phyloP scores from a whole-genome alignment of 768 basidiomycete genomes.

The Auricularia sp. region DNA sequence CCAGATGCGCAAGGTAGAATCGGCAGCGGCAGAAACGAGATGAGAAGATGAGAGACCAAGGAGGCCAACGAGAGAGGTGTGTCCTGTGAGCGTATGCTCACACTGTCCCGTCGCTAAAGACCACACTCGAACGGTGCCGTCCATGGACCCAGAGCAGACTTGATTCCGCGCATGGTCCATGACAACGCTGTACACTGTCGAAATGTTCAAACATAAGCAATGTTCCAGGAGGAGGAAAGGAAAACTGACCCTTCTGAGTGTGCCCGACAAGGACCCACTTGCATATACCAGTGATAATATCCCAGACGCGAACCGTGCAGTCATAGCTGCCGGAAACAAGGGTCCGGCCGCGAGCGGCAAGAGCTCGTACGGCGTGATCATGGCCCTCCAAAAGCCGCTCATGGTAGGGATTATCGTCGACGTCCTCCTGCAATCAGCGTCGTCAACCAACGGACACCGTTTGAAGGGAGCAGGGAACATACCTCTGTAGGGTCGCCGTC shows the following conservation, averaged over 20 bases:
- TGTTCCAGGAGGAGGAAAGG: background rate
- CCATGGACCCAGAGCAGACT: conserved; percentile 96
- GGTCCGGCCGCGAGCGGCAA: conserved; percentile 84
- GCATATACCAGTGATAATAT: conserved; percentile 73
- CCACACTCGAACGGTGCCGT: conserved; percentile 95
- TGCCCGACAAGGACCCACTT: conserved; percentile 78
- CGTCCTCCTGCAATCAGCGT: conserved; percentile 42
- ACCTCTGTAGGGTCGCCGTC: background rate
- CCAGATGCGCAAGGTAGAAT: conserved; percentile 92
- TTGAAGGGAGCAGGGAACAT: background rate
- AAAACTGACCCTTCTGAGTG: conserved; percentile 72
- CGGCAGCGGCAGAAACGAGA: conserved; percentile 93
- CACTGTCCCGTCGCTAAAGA: conserved; percentile 74
- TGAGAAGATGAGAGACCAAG: conserved; percentile 81
- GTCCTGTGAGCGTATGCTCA: conserved; percentile 73
- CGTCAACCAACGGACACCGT: background rate
- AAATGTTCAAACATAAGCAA: background rate
- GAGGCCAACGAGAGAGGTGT: conserved; percentile 90
- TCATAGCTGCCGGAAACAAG: conserved; percentile 96
- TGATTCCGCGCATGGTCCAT: conserved; percentile 78
- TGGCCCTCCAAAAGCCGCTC: conserved; percentile 78
- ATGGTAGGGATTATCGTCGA: conserved; percentile 81
- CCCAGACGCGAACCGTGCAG: conserved; percentile 91
- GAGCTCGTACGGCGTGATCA: conserved; percentile 80
- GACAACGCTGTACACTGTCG: conserved; percentile 87